Base-by-base conservation (phyloP, 805 yeast species). In the Kluyveromyces siamensis region DNA sequence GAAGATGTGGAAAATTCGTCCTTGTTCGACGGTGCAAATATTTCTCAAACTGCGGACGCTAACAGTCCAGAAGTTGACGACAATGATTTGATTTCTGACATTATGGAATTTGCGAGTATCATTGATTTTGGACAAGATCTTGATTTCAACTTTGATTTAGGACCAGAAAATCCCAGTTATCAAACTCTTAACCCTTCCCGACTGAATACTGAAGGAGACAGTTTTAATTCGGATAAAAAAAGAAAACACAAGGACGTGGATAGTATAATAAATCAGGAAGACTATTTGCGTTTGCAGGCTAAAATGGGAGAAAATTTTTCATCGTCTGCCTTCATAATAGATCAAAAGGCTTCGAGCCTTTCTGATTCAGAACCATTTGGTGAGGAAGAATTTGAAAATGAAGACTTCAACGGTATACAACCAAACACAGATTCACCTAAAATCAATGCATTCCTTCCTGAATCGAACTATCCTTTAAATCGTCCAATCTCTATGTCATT, bases 401-500 rank as follows among this genome's bases (percentile, higher is more conserved):
- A 62, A 45, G 56, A 60, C 41, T 62, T 62, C 45, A 59, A 62
- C 41, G 50, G 51, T 2, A 38, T 49, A 39, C 46, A 41, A 27
- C 41, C 40, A 27, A 8, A 43, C 9, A 43, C 40, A n/a, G 47
- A 44, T 13, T 47, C 53, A 6, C 57, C 54, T 11, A 43, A 37
- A 19, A 39, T 50, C 30, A 50, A 38, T 35, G 57, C 57, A 33
- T 55, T 46, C 40, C 49, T 58, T 36, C 60, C 63, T 2, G 60
- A 59, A n/a, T 39, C 48, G 16, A 50, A 46, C 37, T 38, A 30
- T 7, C 19, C 40, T 17, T 25, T 46, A 21, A 50, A 48, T 19
- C 61, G 75, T 48, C 73, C 74, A 19, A 53, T 70, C 2, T 71
- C 75, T 1, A 66, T 70, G 72, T 81, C 87, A 1, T 81, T 80